Evolutionary conservation across 73 alveolate species (phyloP), one percentile per base, ranked within the genome.

Genomic region (Uronychia setigera): DNA sequence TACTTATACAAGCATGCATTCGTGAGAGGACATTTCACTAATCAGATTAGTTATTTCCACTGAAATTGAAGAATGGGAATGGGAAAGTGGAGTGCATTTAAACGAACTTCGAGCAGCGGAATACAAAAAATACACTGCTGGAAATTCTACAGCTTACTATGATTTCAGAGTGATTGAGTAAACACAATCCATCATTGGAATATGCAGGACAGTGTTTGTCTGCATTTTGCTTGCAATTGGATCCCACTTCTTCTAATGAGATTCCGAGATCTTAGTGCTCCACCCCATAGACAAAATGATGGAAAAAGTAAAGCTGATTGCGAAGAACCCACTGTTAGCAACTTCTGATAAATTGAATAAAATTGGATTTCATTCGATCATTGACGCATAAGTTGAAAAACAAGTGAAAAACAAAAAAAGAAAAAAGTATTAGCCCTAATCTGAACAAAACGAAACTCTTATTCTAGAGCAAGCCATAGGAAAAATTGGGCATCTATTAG

Each of bases 401-500:
- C 67, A 5, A 11, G 19, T 46, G 5, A 46, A 46, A 46, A 46
- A 46, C n/a, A 46, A 46, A 46, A 19, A 19, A 46, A 46, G 67
- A 46, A 19, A 85, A 34, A 82, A 85, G n/a, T n/a, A n/a, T n/a
- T n/a, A n/a, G n/a, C n/a, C n/a, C n/a, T n/a, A n/a, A n/a, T n/a
- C n/a, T 1, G 59, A 79, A 60, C 60, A 80, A 82, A 84, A 90
- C 67, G 97, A 93, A 86, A 93, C 95, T 0, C 95, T 85, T 79
- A 75, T 93, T 14, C 87, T 93, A 57, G 97, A 93, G 89, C 89
- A 93, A 60, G 93, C 97, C 35, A 93, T 93, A 60, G 87, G 91
- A 27, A 93, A 93, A 82, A 93, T 93, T 74, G 97, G 97, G n/a
- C 95, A 93, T 60, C 85, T 93, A 67, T 81, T 93, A 29, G 97